Evolutionary conservation across 768 basidiomycete genomes (phyloP).

Genomic region (Tulasnella sp.): DNA sequence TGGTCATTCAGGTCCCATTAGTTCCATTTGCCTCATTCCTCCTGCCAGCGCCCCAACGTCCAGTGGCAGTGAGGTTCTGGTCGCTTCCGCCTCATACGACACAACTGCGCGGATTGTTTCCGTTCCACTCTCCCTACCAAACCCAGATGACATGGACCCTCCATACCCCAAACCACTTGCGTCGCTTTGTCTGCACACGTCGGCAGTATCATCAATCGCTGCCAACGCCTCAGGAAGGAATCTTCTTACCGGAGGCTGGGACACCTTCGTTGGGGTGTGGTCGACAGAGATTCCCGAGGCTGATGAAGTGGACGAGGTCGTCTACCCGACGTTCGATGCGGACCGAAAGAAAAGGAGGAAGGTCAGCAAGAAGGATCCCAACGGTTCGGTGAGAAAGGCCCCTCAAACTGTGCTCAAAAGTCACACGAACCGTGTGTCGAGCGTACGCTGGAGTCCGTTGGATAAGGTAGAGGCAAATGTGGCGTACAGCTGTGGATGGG

Average conservation of each 20-base stretch:
- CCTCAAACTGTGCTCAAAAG: conserved; percentile 73
- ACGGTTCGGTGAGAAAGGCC: conserved; percentile 49
- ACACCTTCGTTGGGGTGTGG: conserved; percentile 79
- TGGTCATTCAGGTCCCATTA: conserved; percentile 63
- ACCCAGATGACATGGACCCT: conserved; percentile 35
- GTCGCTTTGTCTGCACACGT: conserved; percentile 78
- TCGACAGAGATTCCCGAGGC: conserved; percentile 55
- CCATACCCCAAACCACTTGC: conserved; percentile 48
- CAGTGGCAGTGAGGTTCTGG: conserved; percentile 19
- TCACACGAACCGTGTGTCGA: conserved; percentile 78
- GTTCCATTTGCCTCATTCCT: conserved; percentile 58
- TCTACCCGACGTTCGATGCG: conserved; percentile 37
- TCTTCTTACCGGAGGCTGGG: conserved; percentile 84
- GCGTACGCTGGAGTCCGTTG: conserved; percentile 51
- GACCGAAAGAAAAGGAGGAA: conserved; percentile 67
- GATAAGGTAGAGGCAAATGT: conserved; percentile 29
- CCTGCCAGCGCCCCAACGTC: neutral
- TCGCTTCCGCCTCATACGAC: conserved; percentile 64
- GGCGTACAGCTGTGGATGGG: conserved; percentile 80
- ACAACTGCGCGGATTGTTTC: conserved; percentile 59
- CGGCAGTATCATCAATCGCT: conserved; percentile 68
- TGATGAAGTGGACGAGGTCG: conserved; percentile 59
- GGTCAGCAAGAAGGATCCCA: conserved; percentile 42
- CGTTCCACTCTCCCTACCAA: conserved; percentile 28
- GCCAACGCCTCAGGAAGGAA: conserved; percentile 53